Percentiles rank a stretch among this genome's conserved stretches.
Evolutionary conservation across 2,329 filamentous ascomycete species (phyloP).

Genomic region (Chaetomium strumarium): DNA sequence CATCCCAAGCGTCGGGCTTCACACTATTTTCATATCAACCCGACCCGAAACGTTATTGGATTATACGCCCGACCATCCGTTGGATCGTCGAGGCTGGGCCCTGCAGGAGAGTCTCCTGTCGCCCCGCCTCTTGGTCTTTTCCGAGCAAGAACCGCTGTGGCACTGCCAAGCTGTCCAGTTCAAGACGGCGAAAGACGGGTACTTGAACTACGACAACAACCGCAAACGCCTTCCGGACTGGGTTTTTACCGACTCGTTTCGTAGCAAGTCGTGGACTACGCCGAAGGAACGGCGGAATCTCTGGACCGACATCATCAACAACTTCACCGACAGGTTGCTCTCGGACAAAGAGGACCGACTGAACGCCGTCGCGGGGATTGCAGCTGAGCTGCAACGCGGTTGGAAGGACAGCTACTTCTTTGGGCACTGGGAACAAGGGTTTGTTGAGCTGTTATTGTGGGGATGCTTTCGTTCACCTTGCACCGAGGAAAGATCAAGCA

Average conservation of each 20-base stretch:
- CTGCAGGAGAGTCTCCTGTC: background rate
- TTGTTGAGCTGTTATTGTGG: background rate
- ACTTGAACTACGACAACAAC: background rate
- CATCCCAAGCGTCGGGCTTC: background rate
- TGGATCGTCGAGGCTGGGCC: background rate
- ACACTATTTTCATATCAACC: background rate
- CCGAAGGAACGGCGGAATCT: background rate
- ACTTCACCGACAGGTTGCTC: background rate
- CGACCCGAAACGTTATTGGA: background rate
- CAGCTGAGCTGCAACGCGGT: background rate
- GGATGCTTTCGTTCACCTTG: background rate
- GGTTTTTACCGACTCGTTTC: background rate
- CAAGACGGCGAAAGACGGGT: background rate
- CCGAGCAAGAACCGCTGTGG: background rate
- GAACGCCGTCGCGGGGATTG: background rate
- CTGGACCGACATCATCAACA: background rate
- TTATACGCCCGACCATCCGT: background rate
- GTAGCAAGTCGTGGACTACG: background rate
- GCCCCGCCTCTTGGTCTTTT: background rate
- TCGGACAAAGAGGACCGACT: background rate
- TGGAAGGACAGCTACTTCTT: background rate
- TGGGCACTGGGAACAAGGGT: background rate
- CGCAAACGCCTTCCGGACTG: background rate
- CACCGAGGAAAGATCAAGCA: background rate
- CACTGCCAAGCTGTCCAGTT: background rate